A percentile compares a stretch with the other conserved stretches of the same genome.
phyloP scores from a whole-genome alignment of 78 protist genomes.

The Mastigamoeba balamuthi region DNA sequence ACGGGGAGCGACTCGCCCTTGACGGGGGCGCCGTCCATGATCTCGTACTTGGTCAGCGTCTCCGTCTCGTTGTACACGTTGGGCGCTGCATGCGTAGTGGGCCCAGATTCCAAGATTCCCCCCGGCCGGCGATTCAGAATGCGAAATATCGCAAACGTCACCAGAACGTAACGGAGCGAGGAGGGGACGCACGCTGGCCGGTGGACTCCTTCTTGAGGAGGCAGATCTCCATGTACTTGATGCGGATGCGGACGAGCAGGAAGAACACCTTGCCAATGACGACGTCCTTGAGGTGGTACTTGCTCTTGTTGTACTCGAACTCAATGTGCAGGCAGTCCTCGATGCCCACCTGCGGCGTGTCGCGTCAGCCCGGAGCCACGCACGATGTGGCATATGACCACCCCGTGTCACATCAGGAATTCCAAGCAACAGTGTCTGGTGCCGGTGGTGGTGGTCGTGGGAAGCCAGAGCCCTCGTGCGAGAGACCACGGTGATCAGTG shows the following conservation, averaged over 20 bases:
- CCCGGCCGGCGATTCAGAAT: neutral
- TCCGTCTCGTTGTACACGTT: slow-evolving; percentile 61
- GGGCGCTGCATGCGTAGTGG: slow-evolving; percentile 35
- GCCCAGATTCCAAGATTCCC: too few species aligned
- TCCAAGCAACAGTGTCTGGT: too few species aligned
- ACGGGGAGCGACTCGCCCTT: slow-evolving; percentile 89
- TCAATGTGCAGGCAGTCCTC: slow-evolving; percentile 96
- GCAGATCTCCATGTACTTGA: slow-evolving; percentile 86
- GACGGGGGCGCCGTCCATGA: slow-evolving; percentile 97
- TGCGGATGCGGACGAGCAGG: slow-evolving; percentile 67
- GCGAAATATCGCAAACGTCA: too few species aligned
- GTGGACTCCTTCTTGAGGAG: slow-evolving; percentile 81
- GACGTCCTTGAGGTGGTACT: slow-evolving; percentile 80
- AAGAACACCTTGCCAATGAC: slow-evolving; percentile 87
- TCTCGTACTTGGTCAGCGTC: slow-evolving; percentile 89
- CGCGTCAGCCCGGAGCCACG: too few species aligned
- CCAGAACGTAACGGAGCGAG: neutral
- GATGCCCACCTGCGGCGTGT: slow-evolving; percentile 74
- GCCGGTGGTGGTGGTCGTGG: too few species aligned
- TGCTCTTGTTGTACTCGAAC: slow-evolving; percentile 89
- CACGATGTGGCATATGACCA: too few species aligned
- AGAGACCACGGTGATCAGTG: too few species aligned
- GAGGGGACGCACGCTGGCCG: slow-evolving; percentile 42
- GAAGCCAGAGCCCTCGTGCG: too few species aligned
- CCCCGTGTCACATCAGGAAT: too few species aligned